Percentiles rank a stretch among this genome's conserved stretches.
Conservation (phyloP, 2,329 filamentous ascomycete species). For the Fusarium hostae region DNA sequence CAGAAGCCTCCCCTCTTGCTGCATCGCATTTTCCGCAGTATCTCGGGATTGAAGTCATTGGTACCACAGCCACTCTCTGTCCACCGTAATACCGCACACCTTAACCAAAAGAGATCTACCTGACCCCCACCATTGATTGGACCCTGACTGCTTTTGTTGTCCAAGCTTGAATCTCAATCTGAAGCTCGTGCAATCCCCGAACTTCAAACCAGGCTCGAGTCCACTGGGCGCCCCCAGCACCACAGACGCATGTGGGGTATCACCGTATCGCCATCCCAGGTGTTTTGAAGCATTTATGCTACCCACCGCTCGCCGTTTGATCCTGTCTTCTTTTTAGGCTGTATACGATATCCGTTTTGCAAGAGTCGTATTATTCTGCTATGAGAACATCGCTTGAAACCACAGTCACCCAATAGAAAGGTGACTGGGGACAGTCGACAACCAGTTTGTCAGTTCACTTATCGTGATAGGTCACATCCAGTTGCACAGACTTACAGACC, state of each 20-base stretch:
- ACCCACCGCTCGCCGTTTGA: conserved; percentile 29
- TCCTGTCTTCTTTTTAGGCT: conserved; percentile 12
- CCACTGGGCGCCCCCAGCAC: conserved; percentile 31
- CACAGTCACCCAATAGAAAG: conserved; percentile 2
- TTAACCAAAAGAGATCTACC: conserved; percentile 26
- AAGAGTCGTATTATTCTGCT: not conserved
- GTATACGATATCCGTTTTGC: conserved; percentile 9
- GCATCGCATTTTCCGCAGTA: conserved; percentile 29
- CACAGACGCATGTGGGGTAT: conserved; percentile 40
- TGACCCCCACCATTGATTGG: conserved; percentile 30
- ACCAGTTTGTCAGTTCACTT: conserved; percentile 3
- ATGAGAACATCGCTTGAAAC: not conserved
- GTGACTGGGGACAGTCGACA: not conserved
- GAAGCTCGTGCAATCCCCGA: conserved; percentile 24
- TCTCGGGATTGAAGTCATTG: conserved; percentile 29
- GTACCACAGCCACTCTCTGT: conserved; percentile 18
- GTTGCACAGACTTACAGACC: conserved; percentile 4
- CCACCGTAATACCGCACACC: conserved; percentile 16
- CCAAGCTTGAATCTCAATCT: conserved; percentile 34
- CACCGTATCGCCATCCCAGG: conserved; percentile 13
- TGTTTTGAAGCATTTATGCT: conserved; percentile 22
- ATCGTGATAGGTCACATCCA: not conserved
- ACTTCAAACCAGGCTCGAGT: conserved; percentile 32
- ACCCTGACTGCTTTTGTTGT: conserved; percentile 26
- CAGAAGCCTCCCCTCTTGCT: conserved; percentile 32